Evolutionary conservation across 768 basidiomycete species (phyloP).

Genomic region (Serpula lacrymans): DNA sequence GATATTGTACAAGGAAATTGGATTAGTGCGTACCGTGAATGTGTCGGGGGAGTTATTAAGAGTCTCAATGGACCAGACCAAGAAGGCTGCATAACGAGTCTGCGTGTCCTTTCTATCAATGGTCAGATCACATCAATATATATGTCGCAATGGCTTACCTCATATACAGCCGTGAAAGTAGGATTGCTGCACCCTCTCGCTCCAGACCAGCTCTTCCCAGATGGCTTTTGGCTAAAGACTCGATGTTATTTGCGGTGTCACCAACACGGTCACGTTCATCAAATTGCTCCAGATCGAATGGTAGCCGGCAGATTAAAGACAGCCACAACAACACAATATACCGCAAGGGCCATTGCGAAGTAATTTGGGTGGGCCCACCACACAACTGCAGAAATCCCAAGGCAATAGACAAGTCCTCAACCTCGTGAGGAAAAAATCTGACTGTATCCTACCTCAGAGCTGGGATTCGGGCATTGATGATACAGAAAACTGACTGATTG

Average conservation of each 20-base stretch:
- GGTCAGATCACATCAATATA: constrained; percentile 9
- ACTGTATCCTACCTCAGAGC: constrained; percentile 45
- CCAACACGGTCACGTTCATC: constrained; percentile 57
- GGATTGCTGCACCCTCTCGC: constrained; percentile 73
- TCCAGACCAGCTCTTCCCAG: constrained; percentile 76
- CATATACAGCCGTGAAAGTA: constrained; percentile 80
- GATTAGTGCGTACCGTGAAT: constrained; percentile 44
- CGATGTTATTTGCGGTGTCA: constrained; percentile 53
- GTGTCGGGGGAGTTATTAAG: constrained; percentile 40
- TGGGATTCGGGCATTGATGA: constrained; percentile 1
- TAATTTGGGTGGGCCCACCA: constrained; percentile 38
- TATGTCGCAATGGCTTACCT: constrained; percentile 44
- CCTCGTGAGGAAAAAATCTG: constrained; percentile 91
- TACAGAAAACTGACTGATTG: constrained; percentile 64
- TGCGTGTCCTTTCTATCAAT: constrained; percentile 55
- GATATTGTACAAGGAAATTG: neutral
- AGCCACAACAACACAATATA: constrained; percentile 89
- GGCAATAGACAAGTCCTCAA: constrained; percentile 75
- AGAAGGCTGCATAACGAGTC: constrained; percentile 47
- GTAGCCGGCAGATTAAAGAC: constrained; percentile 90
- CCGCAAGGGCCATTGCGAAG: constrained; percentile 72
- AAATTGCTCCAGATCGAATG: constrained; percentile 87
- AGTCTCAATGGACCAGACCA: constrained; percentile 41
- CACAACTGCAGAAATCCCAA: constrained; percentile 58
- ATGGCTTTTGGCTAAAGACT: constrained; percentile 54